phyloP scores from a whole-genome alignment of 2,329 filamentous ascomycete species.

The Macroventuria anomochaeta region DNA sequence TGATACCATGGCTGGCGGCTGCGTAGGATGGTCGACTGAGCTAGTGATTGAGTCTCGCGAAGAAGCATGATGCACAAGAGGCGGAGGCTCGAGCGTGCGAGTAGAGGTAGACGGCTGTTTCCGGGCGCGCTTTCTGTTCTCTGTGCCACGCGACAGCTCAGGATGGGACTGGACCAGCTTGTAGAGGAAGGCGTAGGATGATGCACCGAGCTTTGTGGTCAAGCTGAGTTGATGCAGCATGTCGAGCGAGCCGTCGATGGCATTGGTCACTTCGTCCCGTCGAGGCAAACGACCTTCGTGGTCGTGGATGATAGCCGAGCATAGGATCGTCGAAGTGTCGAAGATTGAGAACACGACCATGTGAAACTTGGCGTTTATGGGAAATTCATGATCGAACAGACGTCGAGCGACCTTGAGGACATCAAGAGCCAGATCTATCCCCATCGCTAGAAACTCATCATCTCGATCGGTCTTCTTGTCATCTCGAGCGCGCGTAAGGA shows the following conservation, averaged over 20 bases:
- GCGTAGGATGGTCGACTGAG: not conserved
- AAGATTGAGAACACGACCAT: constrained; percentile 60
- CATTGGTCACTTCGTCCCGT: constrained; percentile 51
- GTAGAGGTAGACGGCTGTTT: constrained; percentile 13
- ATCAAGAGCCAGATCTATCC: constrained; percentile 55
- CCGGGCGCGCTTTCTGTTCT: constrained; percentile 24
- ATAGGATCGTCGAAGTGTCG: constrained; percentile 59
- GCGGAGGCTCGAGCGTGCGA: not conserved
- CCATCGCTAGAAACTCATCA: constrained; percentile 50
- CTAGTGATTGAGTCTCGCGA: not conserved
- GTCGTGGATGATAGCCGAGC: constrained; percentile 61
- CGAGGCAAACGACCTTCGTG: constrained; percentile 50
- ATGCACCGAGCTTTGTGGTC: constrained; percentile 38
- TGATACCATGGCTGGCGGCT: not conserved
- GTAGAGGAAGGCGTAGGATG: constrained; percentile 40
- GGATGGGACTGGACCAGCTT: constrained; percentile 41
- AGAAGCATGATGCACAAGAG: constrained; percentile 3
- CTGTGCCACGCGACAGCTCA: constrained; percentile 24
- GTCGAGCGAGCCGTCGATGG: constrained; percentile 44
- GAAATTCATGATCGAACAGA: constrained; percentile 55
- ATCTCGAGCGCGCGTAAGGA: constrained; percentile 50
- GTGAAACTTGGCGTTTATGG: constrained; percentile 58
- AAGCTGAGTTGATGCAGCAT: constrained; percentile 41
- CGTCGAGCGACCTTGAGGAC: constrained; percentile 51
- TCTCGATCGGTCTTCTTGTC: constrained; percentile 42